Evolutionary conservation across 768 basidiomycete genomes (phyloP).

Genomic region (Tylopilus rubrobrunneus): DNA sequence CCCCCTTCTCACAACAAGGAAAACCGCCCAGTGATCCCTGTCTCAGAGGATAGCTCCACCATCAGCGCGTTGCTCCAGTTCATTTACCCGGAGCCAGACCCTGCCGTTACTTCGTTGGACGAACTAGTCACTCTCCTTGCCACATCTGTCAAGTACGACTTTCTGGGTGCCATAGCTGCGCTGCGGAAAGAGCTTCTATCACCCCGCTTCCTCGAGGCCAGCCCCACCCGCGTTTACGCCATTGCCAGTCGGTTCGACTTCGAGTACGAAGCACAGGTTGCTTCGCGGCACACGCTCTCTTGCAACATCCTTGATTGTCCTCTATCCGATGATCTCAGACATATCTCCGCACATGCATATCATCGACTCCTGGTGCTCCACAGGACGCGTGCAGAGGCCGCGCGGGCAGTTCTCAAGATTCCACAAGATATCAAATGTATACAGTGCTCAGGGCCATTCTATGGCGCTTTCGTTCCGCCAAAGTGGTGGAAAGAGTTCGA

Average conservation of each 20-base stretch:
- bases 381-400: slow-evolving; percentile 46
- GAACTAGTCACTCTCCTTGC: slow-evolving; percentile 47
- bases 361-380: slow-evolving; percentile 62
- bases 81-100: slow-evolving; percentile 60
- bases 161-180: slow-evolving; percentile 39
- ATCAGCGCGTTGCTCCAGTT: slow-evolving; percentile 53
- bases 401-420: slow-evolving; percentile 43
- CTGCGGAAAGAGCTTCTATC: slow-evolving; percentile 54
- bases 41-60: slow-evolving; percentile 46
- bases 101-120: slow-evolving; percentile 48
- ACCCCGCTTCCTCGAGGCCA: slow-evolving; percentile 41
- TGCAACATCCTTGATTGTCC: slow-evolving; percentile 54
- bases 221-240: slow-evolving; percentile 64
- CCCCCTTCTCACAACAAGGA: slow-evolving; percentile 26
- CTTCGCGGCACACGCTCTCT: slow-evolving; percentile 55
- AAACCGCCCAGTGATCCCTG: slow-evolving; percentile 45
- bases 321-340: slow-evolving; percentile 57
- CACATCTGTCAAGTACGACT: slow-evolving; percentile 64
- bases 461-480: slow-evolving; percentile 47
- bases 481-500: slow-evolving; percentile 70
- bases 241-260: slow-evolving; percentile 65
- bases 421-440: slow-evolving; percentile 57
- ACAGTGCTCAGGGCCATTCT: slow-evolving; percentile 56
- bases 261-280: slow-evolving; percentile 57
- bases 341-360: slow-evolving; percentile 67